Evolutionary conservation across 306 rosid species (phyloP), one percentile per base, ranked within the genome.

Genomic region (Erythrophleum fordii): DNA sequence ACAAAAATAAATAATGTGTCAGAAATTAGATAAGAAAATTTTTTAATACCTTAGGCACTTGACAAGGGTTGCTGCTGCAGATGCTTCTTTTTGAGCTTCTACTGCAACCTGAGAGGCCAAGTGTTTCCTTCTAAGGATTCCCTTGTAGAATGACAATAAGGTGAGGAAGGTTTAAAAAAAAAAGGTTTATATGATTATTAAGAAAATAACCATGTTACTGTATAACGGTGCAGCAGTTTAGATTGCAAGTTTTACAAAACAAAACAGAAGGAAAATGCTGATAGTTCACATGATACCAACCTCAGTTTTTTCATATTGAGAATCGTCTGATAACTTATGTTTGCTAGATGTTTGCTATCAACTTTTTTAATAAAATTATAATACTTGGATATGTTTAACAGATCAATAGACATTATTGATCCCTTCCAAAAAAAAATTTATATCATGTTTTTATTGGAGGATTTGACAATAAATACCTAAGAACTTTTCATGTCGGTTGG

Each of bases 51-150:
- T 89, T 61, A 93, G 88, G 79, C 97, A 90, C 86, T 85, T 93
- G 81, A 90, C 88, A 67, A 89, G 83, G 66, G 56, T 82, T 76
- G 97, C 87, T 76, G 99, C 97, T 53, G 84, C 87, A 18, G 89
- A 77, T 80, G 94, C 97, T 87, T 96, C 98, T 73, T 92, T 91
- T 80, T 96, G 98, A 83, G 99, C 98, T 85, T 93, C 97, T 80
- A 80, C 72, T 70, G 84, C 91, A 58, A 96, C 91, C 85, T 85
- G 83, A 82, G 94, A 84, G 26, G 98, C 98, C 74, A 92, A 73
- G 73, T 88, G 83, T 85, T 90, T 86, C 86, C 96, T 93, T 76
- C 96, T 95, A 70, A 95, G 90, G 75, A 95, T 87, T 74, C 87
- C 97, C 99, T 95, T 89, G 51, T 55, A 76, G 83, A 88, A 80